Evolutionary conservation across 768 basidiomycete species (phyloP), one percentile per base, ranked within the genome.

Genomic region (Gloeophyllum trabeum): DNA sequence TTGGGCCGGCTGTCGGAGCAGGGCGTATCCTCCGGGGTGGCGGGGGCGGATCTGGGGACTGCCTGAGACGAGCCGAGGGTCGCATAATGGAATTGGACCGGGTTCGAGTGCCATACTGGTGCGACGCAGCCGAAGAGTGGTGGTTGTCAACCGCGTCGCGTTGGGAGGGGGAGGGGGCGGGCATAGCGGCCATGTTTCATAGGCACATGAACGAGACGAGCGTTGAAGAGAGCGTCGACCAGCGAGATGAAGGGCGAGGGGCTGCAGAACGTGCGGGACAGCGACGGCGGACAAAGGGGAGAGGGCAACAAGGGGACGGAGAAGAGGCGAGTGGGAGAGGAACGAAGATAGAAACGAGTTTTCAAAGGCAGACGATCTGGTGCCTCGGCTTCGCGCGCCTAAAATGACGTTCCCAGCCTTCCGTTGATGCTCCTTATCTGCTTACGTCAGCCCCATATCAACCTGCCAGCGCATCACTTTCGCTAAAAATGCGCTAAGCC

Each of bases 51-150:
- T 66, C 63, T 35, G 72, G 62, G 12, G 58, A 62, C 43, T 71
- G 67, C 46, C 69, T 64, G 21, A 69, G 66, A 47, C 75, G 76
- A 41, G 64, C 52, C 21, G 71, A 65, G 43, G 75, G 77, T 46
- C 66, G 72, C 48, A 77, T 65, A 48, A 64, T 21, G 40, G 72
- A 62, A 45, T 73, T 72, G 35, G 71, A 69, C 46, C 72, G 69
- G 25, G 69, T 74, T 39, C 75, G 62, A 14, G 75, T 77, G 47
- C 68, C 69, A 65, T 79, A 75, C 46, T 60, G 56, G 58, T 67
- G 67, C 25, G 50, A 51, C 24, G 47, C 47, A 19, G 51, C 38
- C 14, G 48, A 21, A 41, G 45, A 25, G 54, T 35, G 32, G 45
- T 48, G 36, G 25, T 38, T 23, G 30, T 24, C 18, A 30, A 14